Conservation (phyloP, 805 yeast genomes). For the Kuraishia cidri region DNA sequence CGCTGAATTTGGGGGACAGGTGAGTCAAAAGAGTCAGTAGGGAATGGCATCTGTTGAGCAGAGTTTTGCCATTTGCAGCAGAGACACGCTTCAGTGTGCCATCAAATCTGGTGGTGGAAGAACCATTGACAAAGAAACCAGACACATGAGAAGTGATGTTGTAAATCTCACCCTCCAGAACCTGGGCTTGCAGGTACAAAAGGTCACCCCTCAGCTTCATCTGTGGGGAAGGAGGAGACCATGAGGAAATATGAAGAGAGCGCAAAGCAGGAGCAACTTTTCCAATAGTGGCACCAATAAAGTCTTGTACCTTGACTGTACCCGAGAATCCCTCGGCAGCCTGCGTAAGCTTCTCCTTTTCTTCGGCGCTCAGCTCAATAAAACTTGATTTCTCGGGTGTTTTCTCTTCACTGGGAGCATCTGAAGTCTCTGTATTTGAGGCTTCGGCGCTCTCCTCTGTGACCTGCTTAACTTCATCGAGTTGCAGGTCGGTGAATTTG, state of each 20-base stretch:
- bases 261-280: slow-evolving; percentile 42
- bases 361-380: slow-evolving; percentile 10
- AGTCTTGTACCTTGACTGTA: slow-evolving; percentile 6
- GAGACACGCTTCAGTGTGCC: slow-evolving; percentile 35
- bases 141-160: slow-evolving; percentile 71
- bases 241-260: slow-evolving; percentile 52
- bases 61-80: slow-evolving; percentile 16
- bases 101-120: slow-evolving; percentile 62
- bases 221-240: slow-evolving; percentile 77
- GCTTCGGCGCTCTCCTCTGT: slow-evolving; percentile 7
- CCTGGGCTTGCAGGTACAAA: slow-evolving; percentile 63
- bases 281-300: slow-evolving; percentile 22
- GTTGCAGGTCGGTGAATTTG: slow-evolving; percentile 30
- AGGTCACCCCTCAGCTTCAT: slow-evolving; percentile 67
- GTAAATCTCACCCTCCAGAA: slow-evolving; percentile 73
- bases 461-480: slow-evolving; percentile 19
- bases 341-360: slow-evolving; percentile 11
- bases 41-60: slow-evolving; percentile 30
- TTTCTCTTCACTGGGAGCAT: no score
- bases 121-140: slow-evolving; percentile 75
- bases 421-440: no score
- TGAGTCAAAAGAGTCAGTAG: slow-evolving; percentile 51
- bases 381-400: slow-evolving; percentile 5
- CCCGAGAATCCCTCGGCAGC: slow-evolving; percentile 4
- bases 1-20: slow-evolving; percentile 56